Percentiles rank a stretch among this genome's conserved stretches.
Evolutionary conservation across 257 asterid genomes (phyloP).

Genomic region (Solanum okadae): DNA sequence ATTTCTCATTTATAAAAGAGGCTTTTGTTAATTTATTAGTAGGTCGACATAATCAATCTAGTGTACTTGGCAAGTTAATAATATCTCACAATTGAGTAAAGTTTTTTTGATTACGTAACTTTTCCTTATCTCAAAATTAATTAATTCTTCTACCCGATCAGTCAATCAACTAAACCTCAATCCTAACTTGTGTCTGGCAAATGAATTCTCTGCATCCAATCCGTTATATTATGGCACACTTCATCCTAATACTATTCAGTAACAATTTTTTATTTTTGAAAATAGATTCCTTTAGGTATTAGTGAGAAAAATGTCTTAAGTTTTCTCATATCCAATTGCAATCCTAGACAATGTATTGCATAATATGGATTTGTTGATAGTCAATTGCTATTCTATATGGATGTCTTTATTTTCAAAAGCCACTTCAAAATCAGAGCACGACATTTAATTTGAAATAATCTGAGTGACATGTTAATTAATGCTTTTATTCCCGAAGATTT

Average conservation of each 20-base stretch:
- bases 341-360: neutral
- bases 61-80: neutral
- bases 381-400: neutral
- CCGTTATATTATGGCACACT: neutral
- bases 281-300: neutral
- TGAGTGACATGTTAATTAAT: neutral
- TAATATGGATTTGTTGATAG: neutral
- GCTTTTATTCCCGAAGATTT: neutral
- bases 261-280: neutral
- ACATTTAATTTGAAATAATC: neutral
- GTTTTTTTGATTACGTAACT: neutral
- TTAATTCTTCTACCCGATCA: neutral
- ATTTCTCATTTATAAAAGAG: neutral
- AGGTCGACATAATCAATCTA: neutral
- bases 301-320: neutral
- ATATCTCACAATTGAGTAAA: neutral
- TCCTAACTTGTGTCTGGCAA: neutral
- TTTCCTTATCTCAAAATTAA: neutral
- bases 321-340: neutral
- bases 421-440: neutral
- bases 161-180: neutral
- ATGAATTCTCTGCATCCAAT: neutral
- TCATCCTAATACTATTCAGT: neutral
- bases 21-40: neutral
- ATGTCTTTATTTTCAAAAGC: neutral